Base-by-base conservation (phyloP, 768 basidiomycete genomes). In the Pisolithus microcarpus region DNA sequence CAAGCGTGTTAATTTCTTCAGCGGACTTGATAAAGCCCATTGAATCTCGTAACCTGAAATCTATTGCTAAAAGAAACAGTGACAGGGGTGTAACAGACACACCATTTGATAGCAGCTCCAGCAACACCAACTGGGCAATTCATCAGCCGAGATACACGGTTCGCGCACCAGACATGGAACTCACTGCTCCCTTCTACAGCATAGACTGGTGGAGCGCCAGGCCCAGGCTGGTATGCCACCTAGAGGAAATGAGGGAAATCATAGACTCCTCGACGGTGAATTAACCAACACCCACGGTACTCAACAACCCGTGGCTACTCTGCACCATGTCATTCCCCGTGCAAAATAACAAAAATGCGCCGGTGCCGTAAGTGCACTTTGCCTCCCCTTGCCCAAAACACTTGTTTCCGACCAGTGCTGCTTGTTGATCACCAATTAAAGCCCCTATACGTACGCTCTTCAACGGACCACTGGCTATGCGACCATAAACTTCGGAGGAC, bases 311-410 rank as follows among this genome's bases (percentile, higher is more conserved):
- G 61, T 96, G 86, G 26, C 69, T 74, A 60, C 91, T 95, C 64
- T 85, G 75, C 21, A 98, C 31, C 38, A 91, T 84, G 24, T 95
- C 85, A 19, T 72, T 72, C 3, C 95, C 96, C 1, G 96, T 97
- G 71, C 89, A 90, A 77, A 96, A 97, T 26, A 99, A 72, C 57
- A 98, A 73, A 75, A 99, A 99, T 36, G 92, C 92, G 28, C 96
- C 95, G 1, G 95, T 97, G 23, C 95, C 95, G 60, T 95, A 99
- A 4, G 96, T 99, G 69, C 93, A 96, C 70, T 99, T 99, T 2
- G 94, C 95, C 65, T 97, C 88, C 16, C 95, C 95, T 56, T 80
- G 75, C n/a, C 63, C 74, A 49, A 99, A 67, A 63, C 96, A 98
- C 67, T 96, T 97, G 73, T 99, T 97, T 0, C 95, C 96, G 46